These are phyloP conservation scores for Kappamyces sp. DNA, from an alignment of 192 early-diverging fungal genomes.

Conservation along the genomic window DNA sequence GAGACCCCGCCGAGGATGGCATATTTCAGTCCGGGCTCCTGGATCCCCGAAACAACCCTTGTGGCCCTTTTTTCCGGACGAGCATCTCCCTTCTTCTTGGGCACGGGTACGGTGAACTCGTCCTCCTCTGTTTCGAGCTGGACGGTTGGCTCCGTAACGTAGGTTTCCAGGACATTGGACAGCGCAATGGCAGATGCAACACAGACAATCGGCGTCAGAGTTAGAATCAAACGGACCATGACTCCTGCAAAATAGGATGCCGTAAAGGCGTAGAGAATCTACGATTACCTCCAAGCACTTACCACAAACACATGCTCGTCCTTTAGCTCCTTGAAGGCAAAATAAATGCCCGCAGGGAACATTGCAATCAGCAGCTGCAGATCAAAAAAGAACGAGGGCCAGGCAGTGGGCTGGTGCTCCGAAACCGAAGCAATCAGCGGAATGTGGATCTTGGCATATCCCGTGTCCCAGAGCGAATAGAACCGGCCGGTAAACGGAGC, in stretches of 20 bases:
- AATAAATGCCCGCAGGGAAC: slow-evolving; percentile 95
- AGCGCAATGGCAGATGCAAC: slow-evolving; percentile 87
- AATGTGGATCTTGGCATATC: slow-evolving; percentile 99
- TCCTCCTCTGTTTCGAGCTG: too few relatives aligned
- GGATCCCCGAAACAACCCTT: slow-evolving; percentile 12
- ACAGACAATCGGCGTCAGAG: slow-evolving; percentile 96
- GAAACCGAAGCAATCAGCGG: slow-evolving; percentile 99
- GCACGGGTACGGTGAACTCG: too few relatives aligned
- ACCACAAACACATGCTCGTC: slow-evolving; percentile 96
- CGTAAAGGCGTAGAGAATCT: slow-evolving; percentile 92
- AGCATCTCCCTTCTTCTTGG: background rate
- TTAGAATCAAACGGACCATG: slow-evolving; percentile 99
- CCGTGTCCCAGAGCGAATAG: slow-evolving; percentile 99
- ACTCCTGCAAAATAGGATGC: slow-evolving; percentile 99
- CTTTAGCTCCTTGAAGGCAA: slow-evolving; percentile 87
- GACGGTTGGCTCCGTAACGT: slow-evolving; percentile 48
- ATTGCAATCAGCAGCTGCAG: slow-evolving; percentile 92
- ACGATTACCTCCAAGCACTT: slow-evolving; percentile 4
- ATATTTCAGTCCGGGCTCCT: slow-evolving; percentile 9
- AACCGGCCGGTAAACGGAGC: slow-evolving; percentile 98
- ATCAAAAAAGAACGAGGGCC: slow-evolving; percentile 99
- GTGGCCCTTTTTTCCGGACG: slow-evolving; percentile 13
- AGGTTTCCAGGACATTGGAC: slow-evolving; percentile 80
- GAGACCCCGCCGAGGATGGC: slow-evolving; percentile 48
- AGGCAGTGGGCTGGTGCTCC: slow-evolving; percentile 98